These are phyloP conservation scores for Coemansia sp. DNA, from an alignment of 192 early-diverging fungal species.

Conservation along the genomic window DNA sequence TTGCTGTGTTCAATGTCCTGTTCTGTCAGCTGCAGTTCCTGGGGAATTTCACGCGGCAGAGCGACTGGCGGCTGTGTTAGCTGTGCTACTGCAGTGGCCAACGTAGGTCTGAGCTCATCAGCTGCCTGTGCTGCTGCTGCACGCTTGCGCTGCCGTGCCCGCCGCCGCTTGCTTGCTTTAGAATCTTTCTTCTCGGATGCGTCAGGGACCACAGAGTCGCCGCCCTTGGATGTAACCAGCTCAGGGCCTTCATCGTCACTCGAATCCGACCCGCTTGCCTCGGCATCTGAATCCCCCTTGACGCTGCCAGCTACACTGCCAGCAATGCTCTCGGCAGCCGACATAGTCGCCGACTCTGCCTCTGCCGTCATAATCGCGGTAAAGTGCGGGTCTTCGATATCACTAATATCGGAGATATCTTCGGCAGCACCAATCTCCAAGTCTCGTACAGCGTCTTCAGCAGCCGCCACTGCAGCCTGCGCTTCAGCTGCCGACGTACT, in stretches of 20 bases:
- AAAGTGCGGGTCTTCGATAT: slow-evolving; percentile 48
- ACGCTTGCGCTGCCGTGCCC: slow-evolving; percentile 42
- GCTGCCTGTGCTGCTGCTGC: slow-evolving; percentile 11
- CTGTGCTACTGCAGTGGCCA: slow-evolving; percentile 21
- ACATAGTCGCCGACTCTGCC: slow-evolving; percentile 27
- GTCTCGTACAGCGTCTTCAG: slow-evolving; percentile 2
- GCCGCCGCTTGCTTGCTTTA: slow-evolving; percentile 27
- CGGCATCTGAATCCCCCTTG: slow-evolving; percentile 8
- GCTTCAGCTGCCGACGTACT: neutral
- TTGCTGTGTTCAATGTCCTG: neutral
- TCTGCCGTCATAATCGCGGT: slow-evolving; percentile 37
- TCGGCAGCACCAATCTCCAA: slow-evolving; percentile 9
- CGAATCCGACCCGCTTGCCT: slow-evolving; percentile 13
- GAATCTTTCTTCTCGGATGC: neutral
- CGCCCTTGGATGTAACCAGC: slow-evolving; percentile 28
- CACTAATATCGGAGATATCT: slow-evolving; percentile 51
- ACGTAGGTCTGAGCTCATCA: slow-evolving; percentile 5
- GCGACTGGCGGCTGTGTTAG: slow-evolving; percentile 1
- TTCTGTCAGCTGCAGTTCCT: slow-evolving; percentile 32
- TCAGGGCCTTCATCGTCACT: slow-evolving; percentile 36
- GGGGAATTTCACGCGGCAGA: slow-evolving; percentile 38
- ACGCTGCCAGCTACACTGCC: slow-evolving; percentile 19
- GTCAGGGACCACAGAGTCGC: slow-evolving; percentile 13
- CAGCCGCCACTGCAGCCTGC: neutral
- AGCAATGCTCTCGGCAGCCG: slow-evolving; percentile 33